Evolutionary conservation across 805 yeast genomes (phyloP), one percentile per base, ranked within the genome.

Genomic region (Zygosaccharomyces bisporus): DNA sequence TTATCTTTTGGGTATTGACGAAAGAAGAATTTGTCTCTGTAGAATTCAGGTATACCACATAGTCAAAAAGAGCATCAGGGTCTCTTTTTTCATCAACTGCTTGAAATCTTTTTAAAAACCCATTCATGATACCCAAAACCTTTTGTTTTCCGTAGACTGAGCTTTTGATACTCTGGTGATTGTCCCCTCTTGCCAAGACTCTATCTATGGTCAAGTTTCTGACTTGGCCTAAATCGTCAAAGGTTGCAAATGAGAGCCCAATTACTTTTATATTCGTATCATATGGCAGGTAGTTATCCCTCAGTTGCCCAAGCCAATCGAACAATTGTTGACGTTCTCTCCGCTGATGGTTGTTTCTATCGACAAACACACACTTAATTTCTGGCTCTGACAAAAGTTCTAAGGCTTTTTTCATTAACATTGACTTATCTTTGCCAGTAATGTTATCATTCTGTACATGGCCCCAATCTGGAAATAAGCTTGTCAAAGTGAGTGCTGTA

Each of bases 381-480:
- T 51, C 46, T 12, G 67, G 60, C 2, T 58, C 49, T 14, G 63
- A 55, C 23, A 81, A 53, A 8, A 63, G 53, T 19, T 71, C 67
- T 16, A 80, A 54, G 2, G 80, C 73, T 20, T 61, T 61, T 13
- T 69, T 72, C 19, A 80, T 76, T 35, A 83, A 66, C 51, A 72
- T 70, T 12, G 71, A 62, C 45, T 73, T 75, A n/a, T 74, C 71
- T 46, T 66, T 69, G 0, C 70, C 64, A 16, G 71, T 71, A 18
- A 86, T 70, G 52, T 86, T 78, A 64, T 91, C 98, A 65, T 88
- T 93, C 61, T 88, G 96, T 8, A 86, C 71, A 54, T 82, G 85
- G 0, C 76, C 82, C 83, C 95, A 83, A 1, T 58, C 52, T 0
- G 82, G 81, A 44, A 70, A 81, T 7, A 90, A 61, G 7, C 71